Evolutionary conservation across 306 rosid genomes (phyloP).

Genomic region (Vigna angularis): DNA sequence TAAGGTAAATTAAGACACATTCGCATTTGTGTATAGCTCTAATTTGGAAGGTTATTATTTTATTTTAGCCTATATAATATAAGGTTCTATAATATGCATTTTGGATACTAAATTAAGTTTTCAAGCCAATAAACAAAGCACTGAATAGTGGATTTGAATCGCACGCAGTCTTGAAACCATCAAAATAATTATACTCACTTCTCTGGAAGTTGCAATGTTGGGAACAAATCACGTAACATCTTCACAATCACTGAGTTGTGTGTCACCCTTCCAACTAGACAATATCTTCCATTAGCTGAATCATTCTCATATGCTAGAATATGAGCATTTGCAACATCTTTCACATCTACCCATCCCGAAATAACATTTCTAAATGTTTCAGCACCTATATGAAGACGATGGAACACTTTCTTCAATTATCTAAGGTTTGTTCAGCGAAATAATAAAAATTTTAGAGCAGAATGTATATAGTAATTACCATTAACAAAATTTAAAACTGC

Average conservation of each 20-base stretch:
- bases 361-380: constrained; percentile 55
- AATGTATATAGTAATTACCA: constrained; percentile 46
- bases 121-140: background rate
- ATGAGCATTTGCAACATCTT: constrained; percentile 78
- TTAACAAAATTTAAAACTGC: constrained; percentile 49
- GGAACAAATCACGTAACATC: constrained; percentile 59
- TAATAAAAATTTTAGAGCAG: background rate
- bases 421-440: background rate
- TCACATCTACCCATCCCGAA: constrained; percentile 72
- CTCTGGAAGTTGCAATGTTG: constrained; percentile 58
- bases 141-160: background rate
- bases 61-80: background rate
- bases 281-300: constrained; percentile 75
- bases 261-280: constrained; percentile 58
- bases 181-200: constrained; percentile 51
- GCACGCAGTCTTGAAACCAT: background rate
- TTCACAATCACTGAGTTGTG: constrained; percentile 58
- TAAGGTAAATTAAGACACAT: background rate
- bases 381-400: constrained; percentile 53
- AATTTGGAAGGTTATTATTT: background rate
- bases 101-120: background rate
- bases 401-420: background rate
- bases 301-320: constrained; percentile 70
- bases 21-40: too few relatives aligned
- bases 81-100: background rate